Evolutionary conservation across 169 alveolate species (phyloP).

Genomic region (Babesia ovis): DNA sequence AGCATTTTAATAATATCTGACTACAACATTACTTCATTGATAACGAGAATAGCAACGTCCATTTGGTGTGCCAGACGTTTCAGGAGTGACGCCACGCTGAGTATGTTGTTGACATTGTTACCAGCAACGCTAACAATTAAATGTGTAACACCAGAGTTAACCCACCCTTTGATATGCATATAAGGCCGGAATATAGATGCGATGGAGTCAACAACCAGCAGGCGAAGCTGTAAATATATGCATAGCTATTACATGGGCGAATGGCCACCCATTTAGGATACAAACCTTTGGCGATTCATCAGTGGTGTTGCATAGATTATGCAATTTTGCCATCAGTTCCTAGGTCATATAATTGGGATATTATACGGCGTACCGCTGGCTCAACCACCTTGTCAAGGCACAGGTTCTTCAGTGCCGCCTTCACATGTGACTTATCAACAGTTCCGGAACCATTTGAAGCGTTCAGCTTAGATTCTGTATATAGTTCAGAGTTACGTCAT

Average conservation of each 20-base stretch:
- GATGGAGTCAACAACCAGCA: conserved; percentile 55
- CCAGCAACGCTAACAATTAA: conserved; percentile 3
- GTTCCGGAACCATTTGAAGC: not conserved
- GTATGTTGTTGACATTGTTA: not conserved
- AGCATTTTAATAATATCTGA: too few species aligned
- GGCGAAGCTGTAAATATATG: conserved; percentile 37
- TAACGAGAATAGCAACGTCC: conserved; percentile 23
- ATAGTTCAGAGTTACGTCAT: not conserved
- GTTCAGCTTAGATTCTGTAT: conserved; percentile 8
- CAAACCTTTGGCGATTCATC: conserved; percentile 7
- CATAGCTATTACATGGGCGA: too few species aligned
- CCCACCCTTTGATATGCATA: conserved; percentile 30
- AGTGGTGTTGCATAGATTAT: not conserved
- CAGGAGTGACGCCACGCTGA: conserved; percentile 28
- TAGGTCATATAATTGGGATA: not conserved
- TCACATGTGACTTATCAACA: not conserved
- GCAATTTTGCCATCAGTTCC: conserved; percentile 6
- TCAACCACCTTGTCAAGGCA: conserved; percentile 41
- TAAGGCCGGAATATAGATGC: conserved; percentile 37
- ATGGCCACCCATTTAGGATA: not conserved
- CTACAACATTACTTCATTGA: conserved; percentile 47
- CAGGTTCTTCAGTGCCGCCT: conserved; percentile 14
- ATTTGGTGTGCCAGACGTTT: conserved; percentile 47
- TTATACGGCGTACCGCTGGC: conserved; percentile 11
- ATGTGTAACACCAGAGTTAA: not conserved